Evolutionary conservation across 495 filamentous ascomycete genomes (phyloP).

Genomic region (Talaromyces borbonicus): DNA sequence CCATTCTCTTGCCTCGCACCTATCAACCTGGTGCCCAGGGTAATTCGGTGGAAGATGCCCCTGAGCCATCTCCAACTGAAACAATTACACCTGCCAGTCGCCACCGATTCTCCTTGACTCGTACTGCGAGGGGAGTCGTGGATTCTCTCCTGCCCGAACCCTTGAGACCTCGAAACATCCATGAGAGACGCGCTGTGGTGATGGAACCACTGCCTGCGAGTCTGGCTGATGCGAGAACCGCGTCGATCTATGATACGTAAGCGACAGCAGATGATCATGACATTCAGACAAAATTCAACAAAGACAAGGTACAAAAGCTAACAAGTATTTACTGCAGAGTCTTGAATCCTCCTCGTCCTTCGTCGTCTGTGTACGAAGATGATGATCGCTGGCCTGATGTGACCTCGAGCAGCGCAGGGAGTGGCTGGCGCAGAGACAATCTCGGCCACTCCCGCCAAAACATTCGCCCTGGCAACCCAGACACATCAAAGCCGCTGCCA

Average conservation of each 20-base stretch:
- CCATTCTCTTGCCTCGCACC: background rate
- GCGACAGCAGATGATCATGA: background rate
- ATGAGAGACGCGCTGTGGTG: background rate
- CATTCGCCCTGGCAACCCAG: background rate
- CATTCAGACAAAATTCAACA: no score
- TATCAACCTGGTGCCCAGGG: background rate
- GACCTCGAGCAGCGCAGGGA: constrained; percentile 1
- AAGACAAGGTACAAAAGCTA: no score
- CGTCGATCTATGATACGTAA: constrained; percentile 1
- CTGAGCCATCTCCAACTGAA: background rate
- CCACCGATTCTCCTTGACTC: background rate
- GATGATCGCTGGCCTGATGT: constrained; percentile 2
- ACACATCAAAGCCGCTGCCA: background rate
- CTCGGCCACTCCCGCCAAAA: background rate
- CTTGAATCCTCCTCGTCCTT: background rate
- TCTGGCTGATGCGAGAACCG: background rate
- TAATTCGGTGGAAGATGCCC: background rate
- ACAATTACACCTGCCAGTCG: background rate
- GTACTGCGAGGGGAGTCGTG: constrained; percentile 2
- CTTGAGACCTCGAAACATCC: background rate
- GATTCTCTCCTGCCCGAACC: constrained; percentile 4
- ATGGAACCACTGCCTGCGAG: background rate
- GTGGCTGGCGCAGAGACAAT: background rate
- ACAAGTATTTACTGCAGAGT: background rate
- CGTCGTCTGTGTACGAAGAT: constrained; percentile 4